Evolutionary conservation across 23 red algal genomes (phyloP).

Genomic region (Chondrus crispus): DNA sequence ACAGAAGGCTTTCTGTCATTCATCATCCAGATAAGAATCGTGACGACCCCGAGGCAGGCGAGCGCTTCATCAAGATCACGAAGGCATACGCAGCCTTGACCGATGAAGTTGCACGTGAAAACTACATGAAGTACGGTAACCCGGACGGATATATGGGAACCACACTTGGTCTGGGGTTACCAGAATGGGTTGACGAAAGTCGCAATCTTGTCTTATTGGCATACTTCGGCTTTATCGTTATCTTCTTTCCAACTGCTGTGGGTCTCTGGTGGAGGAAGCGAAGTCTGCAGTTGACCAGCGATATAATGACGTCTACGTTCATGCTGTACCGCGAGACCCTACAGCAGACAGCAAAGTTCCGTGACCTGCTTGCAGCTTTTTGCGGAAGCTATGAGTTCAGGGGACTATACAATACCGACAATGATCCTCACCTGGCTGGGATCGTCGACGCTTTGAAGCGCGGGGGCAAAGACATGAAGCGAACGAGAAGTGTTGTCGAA

Average conservation of each 20-base stretch:
- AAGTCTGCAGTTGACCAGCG: conserved; percentile 59
- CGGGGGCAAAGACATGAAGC: conserved; percentile 38
- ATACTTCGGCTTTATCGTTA: conserved; percentile 55
- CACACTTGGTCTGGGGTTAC: conserved; percentile 75
- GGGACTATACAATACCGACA: conserved; percentile 44
- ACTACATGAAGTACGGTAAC: conserved; percentile 93
- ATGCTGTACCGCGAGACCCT: conserved; percentile 62
- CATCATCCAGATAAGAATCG: conserved; percentile 97
- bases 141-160: conserved; percentile 88
- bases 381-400: conserved; percentile 59
- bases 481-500: conserved; percentile 45
- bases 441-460: conserved; percentile 30
- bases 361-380: conserved; percentile 56
- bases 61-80: conserved; percentile 81
- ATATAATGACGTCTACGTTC: conserved; percentile 65
- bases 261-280: conserved; percentile 81
- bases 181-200: conserved; percentile 68
- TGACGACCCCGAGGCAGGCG: conserved; percentile 52
- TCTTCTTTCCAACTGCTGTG: conserved; percentile 63
- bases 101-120: conserved; percentile 73
- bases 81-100: conserved; percentile 91
- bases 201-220: conserved; percentile 60
- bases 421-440: conserved; percentile 11
- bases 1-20: conserved; percentile 69
- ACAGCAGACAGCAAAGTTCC: conserved; percentile 38